Percentiles rank a stretch among this genome's conserved stretches.
phyloP scores from a whole-genome alignment of 192 early-diverging fungal genomes.

The Umbelopsis vinacea region DNA sequence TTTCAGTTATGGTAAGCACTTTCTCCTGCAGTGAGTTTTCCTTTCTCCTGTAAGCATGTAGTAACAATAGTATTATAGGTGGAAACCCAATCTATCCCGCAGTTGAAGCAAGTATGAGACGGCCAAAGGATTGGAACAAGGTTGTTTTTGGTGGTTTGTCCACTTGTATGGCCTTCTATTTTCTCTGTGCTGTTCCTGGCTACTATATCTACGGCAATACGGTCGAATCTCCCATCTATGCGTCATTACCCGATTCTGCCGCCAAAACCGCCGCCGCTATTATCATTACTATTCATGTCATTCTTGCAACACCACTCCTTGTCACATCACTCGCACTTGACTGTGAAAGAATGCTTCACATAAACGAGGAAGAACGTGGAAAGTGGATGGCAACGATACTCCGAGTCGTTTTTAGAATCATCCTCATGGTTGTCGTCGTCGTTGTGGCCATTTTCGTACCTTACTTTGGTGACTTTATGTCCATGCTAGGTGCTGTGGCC shows the following conservation, averaged over 20 bases:
- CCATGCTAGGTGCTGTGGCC: conserved; percentile 81
- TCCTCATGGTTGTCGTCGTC: conserved; percentile 57
- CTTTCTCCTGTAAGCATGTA: too few species aligned
- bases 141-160: conserved; percentile 65
- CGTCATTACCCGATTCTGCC: conserved; percentile 67
- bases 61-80: conserved; percentile 2
- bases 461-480: conserved; percentile 81
- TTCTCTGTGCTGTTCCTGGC: conserved; percentile 69
- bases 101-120: conserved; percentile 81
- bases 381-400: conserved; percentile 55
- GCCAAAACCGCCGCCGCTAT: conserved; percentile 67
- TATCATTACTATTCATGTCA: conserved; percentile 80
- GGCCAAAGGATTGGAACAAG: conserved; percentile 68
- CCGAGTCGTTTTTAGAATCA: conserved; percentile 59
- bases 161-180: conserved; percentile 72
- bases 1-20: conserved; percentile 71
- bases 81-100: conserved; percentile 85
- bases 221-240: conserved; percentile 71
- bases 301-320: conserved; percentile 81
- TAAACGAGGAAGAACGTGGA: conserved; percentile 60
- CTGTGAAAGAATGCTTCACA: conserved; percentile 68
- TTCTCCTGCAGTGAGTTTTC: not conserved
- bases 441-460: conserved; percentile 71
- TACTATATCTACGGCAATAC: conserved; percentile 75
- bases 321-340: conserved; percentile 76